These are phyloP conservation scores for Heterobasidion occidentale DNA, from an alignment of 1,284 basidiomycete species.

Conservation along the genomic window DNA sequence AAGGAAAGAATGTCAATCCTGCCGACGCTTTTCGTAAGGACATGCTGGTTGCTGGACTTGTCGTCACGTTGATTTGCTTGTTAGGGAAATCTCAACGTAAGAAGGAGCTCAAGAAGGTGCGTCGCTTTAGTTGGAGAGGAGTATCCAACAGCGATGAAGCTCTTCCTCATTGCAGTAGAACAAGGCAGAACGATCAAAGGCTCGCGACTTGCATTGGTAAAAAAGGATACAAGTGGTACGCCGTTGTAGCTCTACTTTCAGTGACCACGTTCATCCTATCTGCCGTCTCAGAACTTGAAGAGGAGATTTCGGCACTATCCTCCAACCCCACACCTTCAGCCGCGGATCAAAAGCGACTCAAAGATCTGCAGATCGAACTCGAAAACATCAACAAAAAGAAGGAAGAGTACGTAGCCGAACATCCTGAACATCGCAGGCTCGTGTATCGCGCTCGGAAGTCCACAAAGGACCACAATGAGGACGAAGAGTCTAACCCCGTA, in stretches of 20 bases:
- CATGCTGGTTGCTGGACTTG: neutral
- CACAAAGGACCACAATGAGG: slow-evolving; percentile 37
- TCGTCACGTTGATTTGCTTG: neutral
- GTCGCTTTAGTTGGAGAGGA: slow-evolving; percentile 12
- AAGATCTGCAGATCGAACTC: slow-evolving; percentile 70
- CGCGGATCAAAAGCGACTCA: slow-evolving; percentile 47
- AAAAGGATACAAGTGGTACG: slow-evolving; percentile 79
- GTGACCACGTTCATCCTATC: neutral
- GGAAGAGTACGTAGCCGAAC: slow-evolving; percentile 82
- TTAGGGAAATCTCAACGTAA: slow-evolving; percentile 81
- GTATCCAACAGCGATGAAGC: slow-evolving; percentile 1
- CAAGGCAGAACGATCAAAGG: slow-evolving; percentile 72
- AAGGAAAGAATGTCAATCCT: slow-evolving; percentile 76
- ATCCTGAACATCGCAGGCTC: slow-evolving; percentile 80
- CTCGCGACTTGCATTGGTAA: slow-evolving; percentile 79
- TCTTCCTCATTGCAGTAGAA: slow-evolving; percentile 59
- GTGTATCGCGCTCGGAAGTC: slow-evolving; percentile 54
- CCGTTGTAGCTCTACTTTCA: neutral
- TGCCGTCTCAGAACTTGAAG: slow-evolving; percentile 48
- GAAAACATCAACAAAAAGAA: slow-evolving; percentile 78
- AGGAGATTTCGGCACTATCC: slow-evolving; percentile 62
- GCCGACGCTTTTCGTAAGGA: slow-evolving; percentile 74
- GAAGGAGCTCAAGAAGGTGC: slow-evolving; percentile 87
- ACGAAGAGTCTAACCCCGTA: slow-evolving; percentile 22
- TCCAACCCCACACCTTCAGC: slow-evolving; percentile 31